Evolutionary conservation across 192 early-diverging fungal species (phyloP).

Genomic region (Coemansia erecta): DNA sequence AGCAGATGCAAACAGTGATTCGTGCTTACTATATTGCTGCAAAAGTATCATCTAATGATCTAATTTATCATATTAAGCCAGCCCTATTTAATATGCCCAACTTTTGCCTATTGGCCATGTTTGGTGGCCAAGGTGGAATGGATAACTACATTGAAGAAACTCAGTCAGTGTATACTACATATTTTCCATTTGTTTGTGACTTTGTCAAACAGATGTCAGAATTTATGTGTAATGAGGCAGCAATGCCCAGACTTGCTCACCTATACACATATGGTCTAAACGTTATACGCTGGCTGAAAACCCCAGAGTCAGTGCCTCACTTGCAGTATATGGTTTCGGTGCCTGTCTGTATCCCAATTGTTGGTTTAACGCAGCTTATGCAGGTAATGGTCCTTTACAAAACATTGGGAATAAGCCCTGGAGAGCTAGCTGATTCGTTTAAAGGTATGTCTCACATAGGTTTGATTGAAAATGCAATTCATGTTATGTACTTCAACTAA

Average conservation of each 20-base stretch:
- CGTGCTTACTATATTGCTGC: conserved; percentile 16
- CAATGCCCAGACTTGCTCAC: conserved; percentile 54
- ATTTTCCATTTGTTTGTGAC: conserved; percentile 67
- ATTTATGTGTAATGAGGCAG: conserved; percentile 59
- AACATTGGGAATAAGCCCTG: conserved; percentile 62
- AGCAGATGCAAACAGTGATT: conserved; percentile 11
- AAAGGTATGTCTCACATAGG: conserved; percentile 16
- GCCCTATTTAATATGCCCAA: conserved; percentile 18
- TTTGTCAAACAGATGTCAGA: conserved; percentile 72
- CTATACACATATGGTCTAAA: conserved; percentile 71
- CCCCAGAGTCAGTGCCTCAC: conserved; percentile 68
- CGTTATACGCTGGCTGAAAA: conserved; percentile 76
- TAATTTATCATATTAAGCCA: not conserved
- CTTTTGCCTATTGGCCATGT: conserved; percentile 65
- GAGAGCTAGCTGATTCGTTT: conserved; percentile 58
- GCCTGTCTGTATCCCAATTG: conserved; percentile 80
- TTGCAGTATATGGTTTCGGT: conserved; percentile 74
- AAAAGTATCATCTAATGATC: not conserved
- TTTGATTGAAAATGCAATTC: too few relatives aligned
- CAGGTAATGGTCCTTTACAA: conserved; percentile 83
- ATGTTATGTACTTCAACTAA: not conserved
- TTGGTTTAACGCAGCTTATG: conserved; percentile 87
- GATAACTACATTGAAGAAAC: conserved; percentile 93
- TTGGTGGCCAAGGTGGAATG: conserved; percentile 94
- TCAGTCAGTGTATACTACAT: conserved; percentile 69